Evolutionary conservation across 1,284 basidiomycete genomes (phyloP).

Genomic region (Apiotrichum gamsii): DNA sequence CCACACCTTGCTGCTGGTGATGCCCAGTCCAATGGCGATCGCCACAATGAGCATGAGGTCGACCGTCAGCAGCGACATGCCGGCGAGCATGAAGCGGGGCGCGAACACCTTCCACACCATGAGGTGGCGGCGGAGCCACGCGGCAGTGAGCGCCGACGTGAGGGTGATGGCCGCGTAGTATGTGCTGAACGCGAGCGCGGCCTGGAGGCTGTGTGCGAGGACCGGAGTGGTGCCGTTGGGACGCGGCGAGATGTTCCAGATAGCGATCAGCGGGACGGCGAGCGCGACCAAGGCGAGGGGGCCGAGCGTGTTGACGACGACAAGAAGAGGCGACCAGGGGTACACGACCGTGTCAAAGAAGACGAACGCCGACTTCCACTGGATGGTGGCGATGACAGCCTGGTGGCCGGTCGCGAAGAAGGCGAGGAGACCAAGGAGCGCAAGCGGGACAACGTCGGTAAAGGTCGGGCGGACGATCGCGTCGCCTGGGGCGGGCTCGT

Average conservation of each 20-base stretch:
- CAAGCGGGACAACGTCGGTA: conserved; percentile 63
- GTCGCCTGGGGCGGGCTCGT: conserved; percentile 50
- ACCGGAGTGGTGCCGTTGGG: conserved; percentile 38
- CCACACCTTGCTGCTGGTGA: conserved; percentile 43
- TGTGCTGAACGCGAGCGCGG: conserved; percentile 59
- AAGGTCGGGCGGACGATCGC: conserved; percentile 53
- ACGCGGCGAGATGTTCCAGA: conserved; percentile 83
- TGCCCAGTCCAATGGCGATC: conserved; percentile 38
- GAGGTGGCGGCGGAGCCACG: conserved; percentile 75
- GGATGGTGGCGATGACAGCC: conserved; percentile 77
- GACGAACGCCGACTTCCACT: conserved; percentile 91
- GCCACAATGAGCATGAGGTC: conserved; percentile 49
- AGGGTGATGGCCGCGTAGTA: conserved; percentile 67
- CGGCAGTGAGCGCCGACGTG: conserved; percentile 66
- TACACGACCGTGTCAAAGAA: conserved; percentile 65
- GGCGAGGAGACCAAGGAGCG: conserved; percentile 64
- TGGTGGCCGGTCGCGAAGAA: conserved; percentile 93
- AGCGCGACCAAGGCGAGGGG: conserved; percentile 61
- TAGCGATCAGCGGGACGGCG: conserved; percentile 63
- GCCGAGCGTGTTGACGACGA: conserved; percentile 74
- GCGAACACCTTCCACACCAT: conserved; percentile 99
- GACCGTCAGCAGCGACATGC: conserved; percentile 48
- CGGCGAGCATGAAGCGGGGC: conserved; percentile 81
- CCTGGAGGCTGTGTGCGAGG: conserved; percentile 48
- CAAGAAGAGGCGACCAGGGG: conserved; percentile 70